Evolutionary conservation across 257 asterid genomes (phyloP), one percentile per base, ranked within the genome.

Genomic region (Asclepias syriaca): DNA sequence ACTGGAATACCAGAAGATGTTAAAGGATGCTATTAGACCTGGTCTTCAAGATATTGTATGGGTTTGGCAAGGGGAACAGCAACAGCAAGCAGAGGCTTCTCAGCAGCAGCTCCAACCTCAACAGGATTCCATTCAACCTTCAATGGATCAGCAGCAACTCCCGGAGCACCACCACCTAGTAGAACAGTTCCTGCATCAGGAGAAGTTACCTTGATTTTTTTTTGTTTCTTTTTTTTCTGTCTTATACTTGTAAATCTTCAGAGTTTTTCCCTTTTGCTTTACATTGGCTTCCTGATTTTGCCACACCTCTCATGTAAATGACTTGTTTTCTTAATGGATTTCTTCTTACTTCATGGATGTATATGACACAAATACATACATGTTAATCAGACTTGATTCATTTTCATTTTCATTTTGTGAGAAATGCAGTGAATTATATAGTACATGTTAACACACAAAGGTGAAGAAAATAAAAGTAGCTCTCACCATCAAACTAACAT

Each of bases 31-130:
- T 65, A 78, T 94, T 19, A 78, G 87, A 72, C 97, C 98, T 4
- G 90, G 93, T 32, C 97, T 94, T 55, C 85, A 85, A 73, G 97
- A 91, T 65, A 85, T 91, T 68, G 93, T 88, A 59, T 89, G 97
- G 91, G 84, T 84, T 74, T 89, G 87, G 93, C 90, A 90, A 75
- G 83, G 82, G 11, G 96, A 86, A 16, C 83, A 34, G 3, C 39
- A 34, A 4, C 39, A 66, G 15, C 85, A 71, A 68, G 67, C 75
- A n/a, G 65, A 43, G 58, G 68, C 61, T 39, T 49, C 73, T 3
- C 74, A 45, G 65, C 72, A 65, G 76, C 72, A 53, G 24, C 37
- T 53, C 3, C 78, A 73, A 61, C 75, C 21, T 29, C 77, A 59
- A 18, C 80, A 56, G 68, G 40, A 12, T 34, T 58, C 74, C 14